Percentiles rank a stretch among this genome's conserved stretches.
phyloP scores from a whole-genome alignment of 2,329 filamentous ascomycete species.

The Colletotrichum cereale region DNA sequence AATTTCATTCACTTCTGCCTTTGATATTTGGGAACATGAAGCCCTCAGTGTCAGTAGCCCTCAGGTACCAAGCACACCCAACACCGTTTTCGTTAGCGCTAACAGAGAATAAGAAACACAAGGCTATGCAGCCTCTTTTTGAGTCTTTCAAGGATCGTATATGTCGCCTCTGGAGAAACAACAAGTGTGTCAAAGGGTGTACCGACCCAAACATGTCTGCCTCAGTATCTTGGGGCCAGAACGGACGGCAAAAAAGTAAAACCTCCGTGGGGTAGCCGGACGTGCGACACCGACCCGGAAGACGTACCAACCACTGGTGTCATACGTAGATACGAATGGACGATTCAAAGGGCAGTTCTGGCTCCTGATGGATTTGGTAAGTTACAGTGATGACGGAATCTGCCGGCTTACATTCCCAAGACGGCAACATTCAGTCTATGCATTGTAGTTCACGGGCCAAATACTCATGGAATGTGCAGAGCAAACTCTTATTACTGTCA shows the following conservation, averaged over 20 bases:
- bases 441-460: background rate
- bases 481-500: constrained; percentile 24
- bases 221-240: constrained; percentile 9
- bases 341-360: constrained; percentile 13
- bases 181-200: background rate
- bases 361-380: constrained; percentile 37
- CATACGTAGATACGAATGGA: constrained; percentile 36
- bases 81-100: background rate
- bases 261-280: constrained; percentile 28
- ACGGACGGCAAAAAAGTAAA: background rate
- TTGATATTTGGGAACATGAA: constrained; percentile 5
- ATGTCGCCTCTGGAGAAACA: background rate
- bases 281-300: constrained; percentile 25
- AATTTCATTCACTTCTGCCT: background rate
- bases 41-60: background rate
- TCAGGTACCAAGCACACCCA: constrained; percentile 3
- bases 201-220: constrained; percentile 8
- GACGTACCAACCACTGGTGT: constrained; percentile 34
- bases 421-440: too few relatives aligned
- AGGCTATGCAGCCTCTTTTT: constrained; percentile 21
- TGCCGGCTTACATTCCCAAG: background rate
- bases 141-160: constrained; percentile 6
- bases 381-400: background rate
- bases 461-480: background rate
- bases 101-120: background rate